These are phyloP conservation scores for Penicillium canariense DNA, from an alignment of 495 filamentous ascomycete genomes.

Conservation along the genomic window DNA sequence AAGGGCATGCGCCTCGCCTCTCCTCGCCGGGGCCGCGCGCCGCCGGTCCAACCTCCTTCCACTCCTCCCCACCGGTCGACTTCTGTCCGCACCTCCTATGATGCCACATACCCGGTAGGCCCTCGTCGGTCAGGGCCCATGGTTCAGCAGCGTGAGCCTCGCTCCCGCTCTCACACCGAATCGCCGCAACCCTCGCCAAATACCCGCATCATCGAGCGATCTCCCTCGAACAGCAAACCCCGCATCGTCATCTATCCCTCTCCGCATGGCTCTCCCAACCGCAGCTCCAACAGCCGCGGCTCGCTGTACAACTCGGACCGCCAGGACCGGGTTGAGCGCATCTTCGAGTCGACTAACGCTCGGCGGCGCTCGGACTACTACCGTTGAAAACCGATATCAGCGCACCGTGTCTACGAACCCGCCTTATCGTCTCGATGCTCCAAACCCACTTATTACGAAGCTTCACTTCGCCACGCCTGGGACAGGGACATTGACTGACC, in stretches of 20 bases:
- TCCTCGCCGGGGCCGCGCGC: constrained; percentile 17
- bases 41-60: constrained; percentile 8
- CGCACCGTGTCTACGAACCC: background rate
- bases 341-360: constrained; percentile 30
- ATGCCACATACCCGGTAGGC: constrained; percentile 38
- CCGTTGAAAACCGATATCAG: constrained; percentile 22
- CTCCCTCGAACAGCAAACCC: constrained; percentile 19
- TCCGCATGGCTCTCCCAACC: constrained; percentile 27
- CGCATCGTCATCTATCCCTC: constrained; percentile 40
- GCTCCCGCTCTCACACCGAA: constrained; percentile 18
- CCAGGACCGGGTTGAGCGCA: constrained; percentile 39
- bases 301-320: constrained; percentile 42
- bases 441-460: constrained; percentile 5
- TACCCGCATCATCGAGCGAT: constrained; percentile 40
- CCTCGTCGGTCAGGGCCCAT: constrained; percentile 26
- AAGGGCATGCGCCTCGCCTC: constrained; percentile 39
- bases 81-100: constrained; percentile 37
- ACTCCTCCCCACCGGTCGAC: constrained; percentile 13
- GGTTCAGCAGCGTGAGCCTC: constrained; percentile 18
- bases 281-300: constrained; percentile 39
- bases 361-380: constrained; percentile 31
- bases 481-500: constrained; percentile 20
- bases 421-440: constrained; percentile 4
- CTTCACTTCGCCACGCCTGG: constrained; percentile 9
- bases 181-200: constrained; percentile 10